phyloP scores from a whole-genome alignment of 768 basidiomycete species.

The Holtermannia corniformis region DNA sequence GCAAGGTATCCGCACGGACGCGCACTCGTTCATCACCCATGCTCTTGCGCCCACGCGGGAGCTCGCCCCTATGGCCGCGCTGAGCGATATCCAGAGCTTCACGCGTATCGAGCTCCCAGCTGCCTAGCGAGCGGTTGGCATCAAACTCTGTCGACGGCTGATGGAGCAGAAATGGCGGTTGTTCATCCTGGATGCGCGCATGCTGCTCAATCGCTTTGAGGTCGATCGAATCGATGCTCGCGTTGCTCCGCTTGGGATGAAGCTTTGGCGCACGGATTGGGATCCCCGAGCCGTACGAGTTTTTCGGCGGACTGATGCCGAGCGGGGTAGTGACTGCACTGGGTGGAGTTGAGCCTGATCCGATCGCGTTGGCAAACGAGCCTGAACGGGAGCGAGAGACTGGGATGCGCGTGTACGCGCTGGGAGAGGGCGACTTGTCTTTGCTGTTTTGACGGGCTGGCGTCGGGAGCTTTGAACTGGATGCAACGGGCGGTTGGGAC shows the following conservation, averaged over 20 bases:
- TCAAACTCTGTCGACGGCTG: background rate
- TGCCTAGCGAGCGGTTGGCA: background rate
- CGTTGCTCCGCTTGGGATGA: background rate
- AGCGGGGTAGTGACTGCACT: background rate
- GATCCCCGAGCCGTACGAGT: background rate
- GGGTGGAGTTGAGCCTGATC: background rate
- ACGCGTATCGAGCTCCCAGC: background rate
- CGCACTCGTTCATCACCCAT: background rate
- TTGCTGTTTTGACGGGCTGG: background rate
- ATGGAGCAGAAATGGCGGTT: background rate
- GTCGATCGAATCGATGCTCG: background rate
- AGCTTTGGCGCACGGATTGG: background rate
- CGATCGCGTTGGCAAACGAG: background rate
- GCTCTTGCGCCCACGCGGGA: background rate
- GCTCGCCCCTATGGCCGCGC: background rate
- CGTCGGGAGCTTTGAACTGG: background rate
- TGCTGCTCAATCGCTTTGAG: background rate
- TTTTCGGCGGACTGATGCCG: background rate
- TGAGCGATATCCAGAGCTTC: background rate
- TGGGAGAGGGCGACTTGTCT: background rate
- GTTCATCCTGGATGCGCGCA: background rate
- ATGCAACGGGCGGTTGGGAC: background rate
- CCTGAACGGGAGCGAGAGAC: background rate
- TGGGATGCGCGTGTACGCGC: background rate
- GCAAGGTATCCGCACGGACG: background rate